Evolutionary conservation across 495 filamentous ascomycete genomes (phyloP), one percentile per base, ranked within the genome.

Genomic region (Aspergillus coremiiformis): DNA sequence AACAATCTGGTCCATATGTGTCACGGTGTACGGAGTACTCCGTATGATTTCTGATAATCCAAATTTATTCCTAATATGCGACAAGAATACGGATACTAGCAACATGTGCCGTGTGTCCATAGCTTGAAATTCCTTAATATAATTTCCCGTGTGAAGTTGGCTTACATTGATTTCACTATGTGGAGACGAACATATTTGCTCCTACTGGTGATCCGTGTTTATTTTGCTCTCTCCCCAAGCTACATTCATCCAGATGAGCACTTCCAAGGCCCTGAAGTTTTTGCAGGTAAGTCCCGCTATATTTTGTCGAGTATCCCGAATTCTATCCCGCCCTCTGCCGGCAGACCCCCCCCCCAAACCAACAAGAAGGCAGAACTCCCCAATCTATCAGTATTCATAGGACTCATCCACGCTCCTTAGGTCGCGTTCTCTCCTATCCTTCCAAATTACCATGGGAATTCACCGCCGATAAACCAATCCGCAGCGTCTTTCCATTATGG

Each of bases 171-270:
- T n/a, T n/a, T n/a, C n/a, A n/a, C 42, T 60, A 96, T 96, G 93
- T 95, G 89, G 91, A 80, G 90, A 75, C 83, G 90, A 72, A 81
- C 83, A 47, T 95, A 96, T 68, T 72, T 97, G 58, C 69, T 95
- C 33, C 75, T 98, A 52, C 68, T 95, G 52, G 69, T 89, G 54
- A 84, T 96, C 57, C 86, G 94, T 62, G 78, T 96, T 54, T 97
- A 94, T 76, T 94, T 96, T 61, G 91, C 93, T 39, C 76, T 96
- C 27, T 90, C 85, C 43, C 88, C 93, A 41, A 96, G 92, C 74
- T 98, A 98, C 68, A 81, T 98, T 26, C 93, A 98, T 68, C 93
- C 93, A 3, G 93, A 98, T 71, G 93, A 98, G 76, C 89, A 96
- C 70, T 98, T 98, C 64, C 93, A 98, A 64, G 93, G 93, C 17